Percentiles rank a stretch among this genome's conserved stretches.
These are phyloP conservation scores for Penicillium canariense DNA, from an alignment of 495 filamentous ascomycete species.

Conservation along the genomic window DNA sequence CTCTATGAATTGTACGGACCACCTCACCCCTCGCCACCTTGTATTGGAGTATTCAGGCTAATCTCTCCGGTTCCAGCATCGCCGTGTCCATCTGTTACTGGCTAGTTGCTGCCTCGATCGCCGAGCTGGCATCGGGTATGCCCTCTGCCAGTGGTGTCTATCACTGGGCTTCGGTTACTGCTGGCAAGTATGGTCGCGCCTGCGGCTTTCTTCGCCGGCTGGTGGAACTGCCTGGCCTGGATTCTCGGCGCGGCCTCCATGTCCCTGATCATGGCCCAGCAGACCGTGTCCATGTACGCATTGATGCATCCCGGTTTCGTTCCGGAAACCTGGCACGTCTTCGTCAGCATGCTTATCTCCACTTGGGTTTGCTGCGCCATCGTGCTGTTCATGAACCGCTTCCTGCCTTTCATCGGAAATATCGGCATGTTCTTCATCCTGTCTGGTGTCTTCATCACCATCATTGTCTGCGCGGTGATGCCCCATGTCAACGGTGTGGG, in stretches of 20 bases:
- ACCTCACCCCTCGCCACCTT: no score
- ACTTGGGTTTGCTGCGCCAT: constrained; percentile 63
- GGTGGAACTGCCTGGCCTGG: constrained; percentile 82
- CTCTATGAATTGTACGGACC: constrained; percentile 51
- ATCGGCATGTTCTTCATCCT: constrained; percentile 69
- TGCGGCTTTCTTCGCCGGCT: constrained; percentile 78
- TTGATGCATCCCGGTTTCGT: constrained; percentile 63
- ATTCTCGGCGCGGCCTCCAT: constrained; percentile 62
- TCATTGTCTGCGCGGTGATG: constrained; percentile 75
- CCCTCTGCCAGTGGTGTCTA: constrained; percentile 80
- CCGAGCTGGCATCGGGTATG: constrained; percentile 76
- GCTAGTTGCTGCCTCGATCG: constrained; percentile 57
- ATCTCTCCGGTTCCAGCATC: constrained; percentile 31
- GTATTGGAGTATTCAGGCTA: constrained; percentile 1
- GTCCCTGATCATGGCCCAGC: constrained; percentile 63
- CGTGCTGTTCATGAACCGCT: constrained; percentile 68
- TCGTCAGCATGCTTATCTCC: constrained; percentile 64
- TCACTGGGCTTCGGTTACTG: constrained; percentile 79
- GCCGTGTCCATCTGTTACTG: constrained; percentile 51
- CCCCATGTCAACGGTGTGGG: constrained; percentile 45
- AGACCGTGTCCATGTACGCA: constrained; percentile 67
- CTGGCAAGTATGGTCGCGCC: constrained; percentile 64
- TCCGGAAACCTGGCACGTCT: constrained; percentile 70
- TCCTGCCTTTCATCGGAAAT: constrained; percentile 64
- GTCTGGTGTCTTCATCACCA: constrained; percentile 64